Evolutionary conservation across 2,329 filamentous ascomycete species (phyloP).

Genomic region (Exophiala dermatitidis): DNA sequence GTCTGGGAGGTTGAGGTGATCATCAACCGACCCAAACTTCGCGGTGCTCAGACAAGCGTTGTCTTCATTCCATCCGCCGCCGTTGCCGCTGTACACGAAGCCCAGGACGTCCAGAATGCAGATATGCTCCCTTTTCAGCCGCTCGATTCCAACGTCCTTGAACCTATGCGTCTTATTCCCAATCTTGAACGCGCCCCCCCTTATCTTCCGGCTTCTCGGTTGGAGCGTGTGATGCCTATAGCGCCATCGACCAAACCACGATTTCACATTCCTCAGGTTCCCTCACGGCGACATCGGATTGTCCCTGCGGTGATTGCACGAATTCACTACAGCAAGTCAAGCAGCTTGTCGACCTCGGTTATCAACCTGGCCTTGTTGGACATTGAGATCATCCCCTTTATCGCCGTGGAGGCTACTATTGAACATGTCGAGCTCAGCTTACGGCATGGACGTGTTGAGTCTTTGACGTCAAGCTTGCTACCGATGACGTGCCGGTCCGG

Average conservation of each 20-base stretch:
- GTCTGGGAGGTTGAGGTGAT: slow-evolving; percentile 41
- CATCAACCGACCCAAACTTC: slow-evolving; percentile 42
- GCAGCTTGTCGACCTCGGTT: slow-evolving; percentile 37
- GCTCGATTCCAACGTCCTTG: slow-evolving; percentile 51
- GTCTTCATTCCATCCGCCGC: slow-evolving; percentile 41
- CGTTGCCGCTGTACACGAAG: slow-evolving; percentile 35
- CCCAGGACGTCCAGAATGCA: slow-evolving; percentile 39
- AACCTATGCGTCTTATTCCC: slow-evolving; percentile 47
- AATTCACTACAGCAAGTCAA: slow-evolving; percentile 48
- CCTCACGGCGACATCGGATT: slow-evolving; percentile 48
- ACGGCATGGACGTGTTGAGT: slow-evolving; percentile 42
- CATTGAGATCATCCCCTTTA: slow-evolving; percentile 49
- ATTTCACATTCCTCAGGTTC: slow-evolving; percentile 49
- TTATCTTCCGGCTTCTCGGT: slow-evolving; percentile 51
- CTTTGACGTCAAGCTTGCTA: slow-evolving; percentile 34
- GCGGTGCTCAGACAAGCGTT: slow-evolving; percentile 50
- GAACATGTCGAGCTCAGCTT: slow-evolving; percentile 43
- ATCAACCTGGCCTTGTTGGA: slow-evolving; percentile 49
- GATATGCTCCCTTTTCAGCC: slow-evolving; percentile 50
- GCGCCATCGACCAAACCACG: slow-evolving; percentile 43
- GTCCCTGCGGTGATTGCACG: slow-evolving; percentile 51
- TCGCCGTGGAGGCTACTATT: slow-evolving; percentile 45
- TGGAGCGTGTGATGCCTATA: slow-evolving; percentile 50
- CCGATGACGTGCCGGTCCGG: slow-evolving; percentile 44
- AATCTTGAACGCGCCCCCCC: slow-evolving; percentile 42